Evolutionary conservation across 2,329 filamentous ascomycete species (phyloP), one percentile per base, ranked within the genome.

Genomic region (Apiospora phragmitis): DNA sequence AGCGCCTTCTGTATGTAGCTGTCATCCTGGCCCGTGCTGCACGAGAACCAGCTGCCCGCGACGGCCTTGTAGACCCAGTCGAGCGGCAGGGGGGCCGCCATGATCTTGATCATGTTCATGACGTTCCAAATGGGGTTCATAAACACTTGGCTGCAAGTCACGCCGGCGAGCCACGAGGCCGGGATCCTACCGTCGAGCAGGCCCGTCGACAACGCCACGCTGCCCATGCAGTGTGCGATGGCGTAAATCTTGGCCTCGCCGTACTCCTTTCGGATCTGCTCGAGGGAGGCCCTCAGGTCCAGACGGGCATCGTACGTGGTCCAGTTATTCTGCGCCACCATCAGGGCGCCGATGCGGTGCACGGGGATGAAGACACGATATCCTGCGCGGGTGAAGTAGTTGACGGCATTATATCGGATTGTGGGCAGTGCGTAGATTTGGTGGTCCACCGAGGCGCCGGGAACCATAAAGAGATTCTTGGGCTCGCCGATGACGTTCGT

Each of bases 141-240:
- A 77, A 91, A 91, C 2, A 91, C 89, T 75, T 91, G 89, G 45
- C 86, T 89, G 77, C 84, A 86, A 0, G 85, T 86, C 69, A 92
- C 81, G 24, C 90, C 90, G 24, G 82, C 79, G 74, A 92, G 84
- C 88, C 89, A 91, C 51, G 77, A 77, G 0, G 84, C 74, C 0
- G 88, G 87, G 68, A 92, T 88, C 0, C 86, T 88, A 47, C 90
- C 89, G 76, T 90, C 88, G 1, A 92, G 83, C 0, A 92, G 81
- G n/a, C 89, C 90, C 4, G 84, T 81, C 0, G 87, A 80, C 69
- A 89, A 84, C 1, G 89, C 87, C 0, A 91, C 88, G 59, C 87
- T 87, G 35, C 90, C 90, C 84, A 90, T 88, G 78, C 90, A 92
- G 79, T 92, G 90, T 1, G 86, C 84, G 45, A 92, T 83, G 3